Base-by-base conservation (phyloP, 495 filamentous ascomycete genomes). In the Lophium mytilinum region DNA sequence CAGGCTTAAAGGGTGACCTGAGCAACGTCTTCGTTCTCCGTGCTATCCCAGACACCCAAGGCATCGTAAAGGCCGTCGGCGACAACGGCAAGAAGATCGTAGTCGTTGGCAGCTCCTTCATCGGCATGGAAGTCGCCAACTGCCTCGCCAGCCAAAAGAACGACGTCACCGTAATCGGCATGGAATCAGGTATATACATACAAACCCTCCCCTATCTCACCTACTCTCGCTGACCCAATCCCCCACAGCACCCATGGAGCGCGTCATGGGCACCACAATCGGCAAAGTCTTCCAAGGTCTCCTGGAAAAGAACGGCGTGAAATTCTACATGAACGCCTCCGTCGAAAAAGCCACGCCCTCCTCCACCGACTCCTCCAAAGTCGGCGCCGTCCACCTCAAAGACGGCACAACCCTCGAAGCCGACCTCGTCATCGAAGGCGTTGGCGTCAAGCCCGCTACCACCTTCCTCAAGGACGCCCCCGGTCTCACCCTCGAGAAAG, bases 91-190 rank as follows among this genome's bases (percentile, higher is more conserved):
- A 93, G 76, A 95, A 95, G 71, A 81, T 96, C 64, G 90, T 96
- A 37, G 78, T 98, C 15, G 81, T 98, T 53, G 93, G 93, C 17
- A 87, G 82, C 52, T 90, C 87, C 46, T 96, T 98, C 72, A 98
- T 98, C 69, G 85, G 93, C 37, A 94, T 98, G 91, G 93, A 98
- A 72, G 80, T 95, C 30, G 89, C 85, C 40, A 95, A 91, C 50
- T 82, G 82, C 36, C 83, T 89, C 1, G 71, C 83, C 3, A 72
- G 81, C 11, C 84, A 84, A 52, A 82, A 82, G 50, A 89, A 96
- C 65, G 72, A 81, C 15, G 87, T 98, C 37, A 86, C 87, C n/a
- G 81, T 96, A 52, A 77, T 98, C n/a, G 93, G 93, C 51, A 92
- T 90, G 86, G 94, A 96, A 68, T 40, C 36, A 39, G 61, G 61